Evolutionary conservation across 208 protist species (phyloP), one percentile per base, ranked within the genome.

Genomic region (Trypanosomatidae sp.): DNA sequence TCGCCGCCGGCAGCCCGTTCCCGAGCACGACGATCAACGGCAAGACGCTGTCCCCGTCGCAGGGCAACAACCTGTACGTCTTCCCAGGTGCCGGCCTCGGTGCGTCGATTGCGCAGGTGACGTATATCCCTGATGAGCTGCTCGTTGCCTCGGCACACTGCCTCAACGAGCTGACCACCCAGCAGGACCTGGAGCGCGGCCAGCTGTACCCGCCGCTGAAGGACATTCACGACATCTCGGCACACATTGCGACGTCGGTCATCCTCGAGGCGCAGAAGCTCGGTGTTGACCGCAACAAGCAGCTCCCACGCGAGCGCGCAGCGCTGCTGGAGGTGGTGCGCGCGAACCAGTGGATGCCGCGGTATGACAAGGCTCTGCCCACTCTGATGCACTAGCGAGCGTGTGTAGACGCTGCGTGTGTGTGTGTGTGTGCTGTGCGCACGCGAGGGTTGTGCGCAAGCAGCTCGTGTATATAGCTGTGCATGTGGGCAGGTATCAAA

Each of bases 1-100:
- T 98, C 59, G 97, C 96, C 23, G 86, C 78, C 21, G 97, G 97
- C 43, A 96, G 81, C 43, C 97, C 97, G 32, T 99, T 98, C 69
- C 70, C 74, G 4, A 63, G 77, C 21, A 85, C 92, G n/a, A 65
- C 61, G 6, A 56, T 89, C 26, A 68, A 96, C 33, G 93, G 88
- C 45, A 78, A 79, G 38, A 79, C 64, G 5, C 48, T 88, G 28
- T 43, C 56, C 21, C 87, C 92, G 18, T 84, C 86, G 33, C 97
- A 99, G 72, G 94, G 91, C 32, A 98, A 98, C 75, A 98, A 98
- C 73, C 83, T 97, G 35, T 93, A 94, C 61, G 79, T 97, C 40
- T 97, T 97, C 75, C 94, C 94, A 18, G 96, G 94, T 33, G 43
- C 98, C 18, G 96, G 90, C 32, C 79, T 98, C 16, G 96, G 90